A percentile compares a stretch with the other conserved stretches of the same genome.
These are phyloP conservation scores for Rhodotorula sphaerocarpa DNA, from an alignment of 768 basidiomycete species.

Conservation along the genomic window DNA sequence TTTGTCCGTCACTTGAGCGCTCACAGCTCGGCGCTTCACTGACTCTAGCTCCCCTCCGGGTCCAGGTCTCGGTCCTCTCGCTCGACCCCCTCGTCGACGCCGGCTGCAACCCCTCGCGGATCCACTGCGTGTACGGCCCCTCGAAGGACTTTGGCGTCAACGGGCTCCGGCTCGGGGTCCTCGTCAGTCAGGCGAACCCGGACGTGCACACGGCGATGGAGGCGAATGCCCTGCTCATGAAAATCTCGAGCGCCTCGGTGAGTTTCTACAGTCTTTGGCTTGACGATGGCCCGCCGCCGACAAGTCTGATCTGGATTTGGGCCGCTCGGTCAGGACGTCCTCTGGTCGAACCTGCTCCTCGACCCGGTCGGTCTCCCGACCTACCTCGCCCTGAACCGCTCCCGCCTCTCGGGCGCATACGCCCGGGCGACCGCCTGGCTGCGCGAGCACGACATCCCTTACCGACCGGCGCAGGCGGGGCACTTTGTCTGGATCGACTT, in stretches of 20 bases:
- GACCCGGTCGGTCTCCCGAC: slow-evolving; percentile 23
- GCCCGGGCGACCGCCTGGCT: slow-evolving; percentile 27
- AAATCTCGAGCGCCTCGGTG: slow-evolving; percentile 36
- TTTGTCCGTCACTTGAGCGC: too few relatives aligned
- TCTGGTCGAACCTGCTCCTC: slow-evolving; percentile 35
- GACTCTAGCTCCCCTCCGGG: too few relatives aligned
- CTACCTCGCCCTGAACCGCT: slow-evolving; percentile 34
- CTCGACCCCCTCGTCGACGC: slow-evolving; percentile 37
- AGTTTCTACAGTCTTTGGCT: background rate
- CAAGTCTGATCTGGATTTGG: too few relatives aligned
- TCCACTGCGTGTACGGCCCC: slow-evolving; percentile 31
- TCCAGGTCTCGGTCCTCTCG: slow-evolving; percentile 34
- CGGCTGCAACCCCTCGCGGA: slow-evolving; percentile 32
- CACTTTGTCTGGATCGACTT: slow-evolving; percentile 37
- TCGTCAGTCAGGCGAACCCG: slow-evolving; percentile 39
- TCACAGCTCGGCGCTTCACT: slow-evolving; percentile 17
- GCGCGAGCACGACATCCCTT: slow-evolving; percentile 22
- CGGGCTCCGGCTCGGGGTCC: slow-evolving; percentile 37
- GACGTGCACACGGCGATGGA: slow-evolving; percentile 35
- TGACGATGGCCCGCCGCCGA: background rate
- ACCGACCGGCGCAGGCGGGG: slow-evolving; percentile 31
- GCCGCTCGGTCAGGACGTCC: slow-evolving; percentile 35
- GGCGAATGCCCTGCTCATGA: slow-evolving; percentile 36
- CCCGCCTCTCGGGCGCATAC: slow-evolving; percentile 27
- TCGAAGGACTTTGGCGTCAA: slow-evolving; percentile 39